Evolutionary conservation across 257 asterid genomes (phyloP), one percentile per base, ranked within the genome.

Genomic region (Solanum medicagineum): DNA sequence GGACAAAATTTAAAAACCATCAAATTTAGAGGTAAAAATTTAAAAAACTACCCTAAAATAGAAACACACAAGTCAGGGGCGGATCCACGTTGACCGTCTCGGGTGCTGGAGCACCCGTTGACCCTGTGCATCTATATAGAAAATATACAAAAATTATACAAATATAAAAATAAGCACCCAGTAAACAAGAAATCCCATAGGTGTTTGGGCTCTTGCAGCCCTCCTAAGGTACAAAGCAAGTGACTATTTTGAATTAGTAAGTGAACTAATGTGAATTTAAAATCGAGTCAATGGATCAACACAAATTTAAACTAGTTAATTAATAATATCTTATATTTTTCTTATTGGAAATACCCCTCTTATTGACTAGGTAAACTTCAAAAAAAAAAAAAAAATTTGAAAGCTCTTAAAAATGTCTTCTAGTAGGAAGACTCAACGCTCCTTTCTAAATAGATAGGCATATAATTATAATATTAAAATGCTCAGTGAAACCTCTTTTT

Each of bases 221-320:
- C 29, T 29, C 29, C 29, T 29, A 29, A 29, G 2, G 29, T 29
- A 29, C 2, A 29, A 29, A 29, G 29, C 29, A 29, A 29, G 29
- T 62, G 62, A 16, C 10, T 56, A 55, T 6, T 56, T 56, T 56
- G 10, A 56, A 17, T 56, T 53, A 17, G 10, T 56, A 7, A 16
- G 4, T 55, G 9, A 55, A 55, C 12, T 60, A 22, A 2, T 62
- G 19, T 62, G 36, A 22, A 22, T 62, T 62, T 10, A 24, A 62
- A 22, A 12, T 11, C 4, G 69, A 22, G 15, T 22, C 36, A 22
- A 62, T 22, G 4, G 3, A 62, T 62, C 0, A 62, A 22, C 1
- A 62, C 0, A 0, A 22, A 12, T 62, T 0, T 22, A 4, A 24
- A 22, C 24, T 24, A 2, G 7, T 22, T 10, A 10, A n/a, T 15